Conservation (phyloP, 2,329 filamentous ascomycete genomes). For the Calonectria montana region DNA sequence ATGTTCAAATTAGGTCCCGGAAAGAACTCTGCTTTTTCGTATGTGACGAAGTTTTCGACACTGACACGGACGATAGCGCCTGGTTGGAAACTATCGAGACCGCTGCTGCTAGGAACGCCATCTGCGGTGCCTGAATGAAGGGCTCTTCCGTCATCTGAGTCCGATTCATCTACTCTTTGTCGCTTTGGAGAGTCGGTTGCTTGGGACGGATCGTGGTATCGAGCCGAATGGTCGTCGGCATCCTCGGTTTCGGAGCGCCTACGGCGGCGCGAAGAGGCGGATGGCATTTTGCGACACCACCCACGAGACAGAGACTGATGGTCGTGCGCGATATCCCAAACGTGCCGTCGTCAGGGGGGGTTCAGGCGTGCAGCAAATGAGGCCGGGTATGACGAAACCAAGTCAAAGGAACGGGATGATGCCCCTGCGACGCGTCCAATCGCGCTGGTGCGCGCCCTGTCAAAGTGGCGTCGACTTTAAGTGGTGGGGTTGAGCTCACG, state of each 20-base stretch:
- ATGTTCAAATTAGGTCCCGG: conserved; percentile 96
- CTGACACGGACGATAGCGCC: conserved; percentile 91
- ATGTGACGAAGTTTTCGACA: conserved; percentile 92
- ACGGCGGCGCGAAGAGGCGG: conserved; percentile 52
- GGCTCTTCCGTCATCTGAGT: conserved; percentile 32
- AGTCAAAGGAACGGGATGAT: conserved; percentile 9
- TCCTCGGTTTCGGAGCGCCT: conserved; percentile 56
- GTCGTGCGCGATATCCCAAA: neutral
- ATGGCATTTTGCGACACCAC: conserved; percentile 41
- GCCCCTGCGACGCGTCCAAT: conserved; percentile 33
- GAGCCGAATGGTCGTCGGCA: conserved; percentile 46
- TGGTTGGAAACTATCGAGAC: conserved; percentile 65
- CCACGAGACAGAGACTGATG: neutral
- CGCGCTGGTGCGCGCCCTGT: conserved; percentile 36
- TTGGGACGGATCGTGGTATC: conserved; percentile 37
- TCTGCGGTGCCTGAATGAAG: conserved; percentile 26
- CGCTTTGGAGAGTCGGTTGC: conserved; percentile 50
- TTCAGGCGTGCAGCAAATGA: neutral
- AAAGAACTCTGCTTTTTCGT: conserved; percentile 89
- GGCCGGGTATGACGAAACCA: neutral
- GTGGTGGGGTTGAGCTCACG: conserved; percentile 35
- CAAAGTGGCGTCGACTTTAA: conserved; percentile 36
- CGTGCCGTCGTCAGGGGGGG: neutral
- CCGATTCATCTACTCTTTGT: conserved; percentile 44
- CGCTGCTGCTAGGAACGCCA: conserved; percentile 24